phyloP scores from a whole-genome alignment of 306 rosid genomes.

The Delonix regia region DNA sequence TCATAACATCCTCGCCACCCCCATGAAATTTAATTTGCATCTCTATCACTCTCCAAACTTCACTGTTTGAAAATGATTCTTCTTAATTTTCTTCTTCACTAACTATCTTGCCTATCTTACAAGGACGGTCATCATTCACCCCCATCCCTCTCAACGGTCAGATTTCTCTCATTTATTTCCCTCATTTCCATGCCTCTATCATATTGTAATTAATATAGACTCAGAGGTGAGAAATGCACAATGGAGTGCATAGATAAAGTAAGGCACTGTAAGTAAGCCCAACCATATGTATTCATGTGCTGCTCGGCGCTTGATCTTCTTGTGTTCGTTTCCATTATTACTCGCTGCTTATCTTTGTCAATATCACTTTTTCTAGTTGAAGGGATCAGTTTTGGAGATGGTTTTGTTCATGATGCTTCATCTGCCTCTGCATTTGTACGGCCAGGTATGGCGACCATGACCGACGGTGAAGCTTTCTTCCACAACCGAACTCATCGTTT shows the following conservation, averaged over 20 bases:
- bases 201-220: constrained; percentile 4
- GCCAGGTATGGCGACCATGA: constrained; percentile 52
- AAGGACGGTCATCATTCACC: constrained; percentile 52
- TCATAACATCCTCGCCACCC: not conserved
- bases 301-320: not conserved
- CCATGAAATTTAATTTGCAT: not conserved
- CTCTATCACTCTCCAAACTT: not conserved
- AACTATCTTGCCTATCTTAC: constrained; percentile 29
- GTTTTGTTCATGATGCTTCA: constrained; percentile 46
- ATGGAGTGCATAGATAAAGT: not conserved
- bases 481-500: constrained; percentile 16
- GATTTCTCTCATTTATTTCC: constrained; percentile 38
- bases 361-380: not conserved
- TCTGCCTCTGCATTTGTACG: constrained; percentile 41
- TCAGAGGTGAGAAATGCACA: not conserved
- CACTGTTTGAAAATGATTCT: constrained; percentile 41
- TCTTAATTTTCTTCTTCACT: constrained; percentile 31
- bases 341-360: constrained; percentile 10
- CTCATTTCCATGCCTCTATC: constrained; percentile 46
- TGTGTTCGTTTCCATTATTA: constrained; percentile 20
- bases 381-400: constrained; percentile 42
- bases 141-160: constrained; percentile 60
- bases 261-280: not conserved
- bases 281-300: constrained; percentile 11
- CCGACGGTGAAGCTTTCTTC: constrained; percentile 26